A percentile compares a stretch with the other conserved stretches of the same genome.
Evolutionary conservation across 805 yeast genomes (phyloP).

Genomic region (Teunomyces stri): DNA sequence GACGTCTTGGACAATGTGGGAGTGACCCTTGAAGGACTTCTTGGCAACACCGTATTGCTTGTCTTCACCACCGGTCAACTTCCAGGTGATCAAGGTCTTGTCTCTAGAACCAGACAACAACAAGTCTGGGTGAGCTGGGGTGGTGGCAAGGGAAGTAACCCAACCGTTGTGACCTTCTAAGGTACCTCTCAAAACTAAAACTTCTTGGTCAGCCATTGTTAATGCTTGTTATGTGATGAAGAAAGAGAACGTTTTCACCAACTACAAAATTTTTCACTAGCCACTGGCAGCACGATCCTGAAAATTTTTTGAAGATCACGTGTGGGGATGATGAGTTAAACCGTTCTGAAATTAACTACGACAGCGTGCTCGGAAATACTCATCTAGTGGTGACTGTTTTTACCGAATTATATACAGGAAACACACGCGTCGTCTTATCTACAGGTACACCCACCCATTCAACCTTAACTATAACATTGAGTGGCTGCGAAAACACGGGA

Average conservation of each 20-base stretch:
- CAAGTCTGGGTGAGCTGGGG: constrained; percentile 96
- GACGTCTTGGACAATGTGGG: constrained; percentile 98
- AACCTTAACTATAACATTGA: too few relatives aligned
- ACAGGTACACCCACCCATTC: too few relatives aligned
- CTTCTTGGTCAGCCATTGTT: constrained; percentile 82
- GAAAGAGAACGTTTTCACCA: constrained; percentile 1
- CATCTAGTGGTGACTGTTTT: constrained; percentile 37
- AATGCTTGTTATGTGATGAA: constrained; percentile 6
- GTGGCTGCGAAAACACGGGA: background rate
- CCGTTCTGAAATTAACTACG: constrained; percentile 26
- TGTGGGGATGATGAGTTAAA: background rate
- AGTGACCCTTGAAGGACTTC: constrained; percentile 96
- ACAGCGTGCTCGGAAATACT: constrained; percentile 39
- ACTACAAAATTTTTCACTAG: constrained; percentile 1
- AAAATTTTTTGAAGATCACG: constrained; percentile 10
- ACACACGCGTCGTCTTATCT: background rate
- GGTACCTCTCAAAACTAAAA: constrained; percentile 99
- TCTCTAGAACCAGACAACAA: constrained; percentile 98
- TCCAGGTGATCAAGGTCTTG: constrained; percentile 98
- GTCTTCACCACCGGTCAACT: constrained; percentile 91
- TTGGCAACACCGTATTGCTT: constrained; percentile 94
- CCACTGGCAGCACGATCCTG: background rate
- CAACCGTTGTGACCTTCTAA: constrained; percentile 84
- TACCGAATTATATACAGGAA: constrained; percentile 21
- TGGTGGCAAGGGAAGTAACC: constrained; percentile 98